phyloP scores from a whole-genome alignment of 1,284 basidiomycete genomes.

The Fomes fomentarius region DNA sequence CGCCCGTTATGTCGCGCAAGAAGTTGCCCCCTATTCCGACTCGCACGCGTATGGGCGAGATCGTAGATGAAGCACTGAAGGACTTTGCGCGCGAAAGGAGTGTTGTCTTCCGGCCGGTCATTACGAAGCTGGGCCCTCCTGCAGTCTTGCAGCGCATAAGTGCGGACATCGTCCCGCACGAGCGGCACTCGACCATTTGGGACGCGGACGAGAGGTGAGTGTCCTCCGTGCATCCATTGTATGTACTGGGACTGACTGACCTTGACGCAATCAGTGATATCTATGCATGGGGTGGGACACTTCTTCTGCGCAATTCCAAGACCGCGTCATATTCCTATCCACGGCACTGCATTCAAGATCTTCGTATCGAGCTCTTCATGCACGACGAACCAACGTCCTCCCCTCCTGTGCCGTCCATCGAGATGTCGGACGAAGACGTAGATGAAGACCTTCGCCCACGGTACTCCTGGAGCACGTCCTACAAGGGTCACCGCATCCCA shows the following conservation, averaged over 20 bases:
- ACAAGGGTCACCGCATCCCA: no score
- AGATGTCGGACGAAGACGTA: not conserved
- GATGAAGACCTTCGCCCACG: not conserved
- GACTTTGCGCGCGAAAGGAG: slow-evolving; percentile 13
- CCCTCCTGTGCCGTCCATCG: not conserved
- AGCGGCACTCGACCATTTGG: slow-evolving; percentile 18
- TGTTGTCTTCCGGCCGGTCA: not conserved
- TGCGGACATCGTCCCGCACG: slow-evolving; percentile 11
- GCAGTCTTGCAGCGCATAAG: slow-evolving; percentile 11
- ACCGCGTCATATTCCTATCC: slow-evolving; percentile 14
- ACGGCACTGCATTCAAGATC: slow-evolving; percentile 13
- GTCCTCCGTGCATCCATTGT: not conserved
- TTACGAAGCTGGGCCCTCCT: not conserved
- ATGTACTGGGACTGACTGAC: not conserved
- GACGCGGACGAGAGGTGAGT: slow-evolving; percentile 15
- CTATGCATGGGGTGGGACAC: slow-evolving; percentile 21
- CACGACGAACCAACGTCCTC: slow-evolving; percentile 11
- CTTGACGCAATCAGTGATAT: slow-evolving; percentile 6
- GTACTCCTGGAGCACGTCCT: slow-evolving; percentile 16
- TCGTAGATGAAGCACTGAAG: slow-evolving; percentile 7
- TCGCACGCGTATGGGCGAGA: not conserved
- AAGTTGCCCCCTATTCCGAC: not conserved
- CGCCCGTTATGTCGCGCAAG: not conserved
- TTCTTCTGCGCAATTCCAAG: slow-evolving; percentile 21
- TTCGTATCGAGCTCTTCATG: slow-evolving; percentile 21